A percentile compares a stretch with the other conserved stretches of the same genome.
Evolutionary conservation across 2,329 filamentous ascomycete species (phyloP).

Genomic region (Penicillium glabrum): DNA sequence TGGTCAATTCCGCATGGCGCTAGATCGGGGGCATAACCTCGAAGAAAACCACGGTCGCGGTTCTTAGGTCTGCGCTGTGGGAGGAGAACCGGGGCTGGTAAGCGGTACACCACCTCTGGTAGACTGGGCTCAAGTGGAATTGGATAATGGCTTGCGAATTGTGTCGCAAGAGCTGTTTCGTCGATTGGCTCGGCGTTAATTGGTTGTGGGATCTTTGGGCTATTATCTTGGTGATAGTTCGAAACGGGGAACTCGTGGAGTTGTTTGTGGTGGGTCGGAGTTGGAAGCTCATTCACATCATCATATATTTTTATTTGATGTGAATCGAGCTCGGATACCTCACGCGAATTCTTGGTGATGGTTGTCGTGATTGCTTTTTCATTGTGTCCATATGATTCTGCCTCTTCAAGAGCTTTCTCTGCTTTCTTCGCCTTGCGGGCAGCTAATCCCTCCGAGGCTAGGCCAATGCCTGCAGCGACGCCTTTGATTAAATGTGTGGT

Average conservation of each 20-base stretch:
- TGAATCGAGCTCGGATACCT: neutral
- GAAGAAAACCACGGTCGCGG: conserved; percentile 52
- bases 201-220: neutral
- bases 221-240: neutral
- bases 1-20: conserved; percentile 50
- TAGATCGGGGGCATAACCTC: conserved; percentile 54
- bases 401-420: neutral
- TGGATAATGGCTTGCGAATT: neutral
- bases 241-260: neutral
- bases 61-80: conserved; percentile 53
- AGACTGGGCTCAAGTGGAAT: neutral
- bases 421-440: too few relatives aligned
- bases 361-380: neutral
- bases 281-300: neutral
- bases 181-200: neutral
- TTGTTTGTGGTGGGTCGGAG: neutral
- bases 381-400: neutral
- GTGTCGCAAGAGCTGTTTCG: neutral
- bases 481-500: neutral
- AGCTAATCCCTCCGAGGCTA: too few relatives aligned
- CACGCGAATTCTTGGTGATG: neutral
- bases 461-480: too few relatives aligned
- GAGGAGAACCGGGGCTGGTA: neutral
- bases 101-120: too few relatives aligned
- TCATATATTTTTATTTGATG: neutral